Evolutionary conservation across 2,329 filamentous ascomycete genomes (phyloP).

Genomic region (Cercospora canescens): DNA sequence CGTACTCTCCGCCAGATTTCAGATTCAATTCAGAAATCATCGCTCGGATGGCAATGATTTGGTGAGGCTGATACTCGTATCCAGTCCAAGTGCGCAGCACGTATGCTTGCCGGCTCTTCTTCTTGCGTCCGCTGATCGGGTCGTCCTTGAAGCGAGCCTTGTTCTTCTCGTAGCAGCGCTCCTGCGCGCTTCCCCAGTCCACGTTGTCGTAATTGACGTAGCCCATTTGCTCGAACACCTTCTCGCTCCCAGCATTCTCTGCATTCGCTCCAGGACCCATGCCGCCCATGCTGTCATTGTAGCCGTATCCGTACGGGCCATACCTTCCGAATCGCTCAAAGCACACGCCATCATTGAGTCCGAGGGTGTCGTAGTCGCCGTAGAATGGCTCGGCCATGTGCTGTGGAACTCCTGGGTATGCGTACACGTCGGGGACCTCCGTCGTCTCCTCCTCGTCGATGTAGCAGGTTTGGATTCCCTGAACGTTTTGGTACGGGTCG

Average conservation of each 20-base stretch:
- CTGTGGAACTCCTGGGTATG: slow-evolving; percentile 58
- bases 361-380: slow-evolving; percentile 50
- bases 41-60: slow-evolving; percentile 77
- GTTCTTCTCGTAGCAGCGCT: slow-evolving; percentile 52
- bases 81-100: slow-evolving; percentile 83
- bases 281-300: slow-evolving; percentile 46
- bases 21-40: slow-evolving; percentile 81
- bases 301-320: slow-evolving; percentile 53
- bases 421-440: slow-evolving; percentile 62
- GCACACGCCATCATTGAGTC: slow-evolving; percentile 50
- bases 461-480: slow-evolving; percentile 61
- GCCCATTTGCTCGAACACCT: slow-evolving; percentile 49
- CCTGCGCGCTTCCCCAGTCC: slow-evolving; percentile 51
- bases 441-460: slow-evolving; percentile 61
- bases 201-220: slow-evolving; percentile 50
- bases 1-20: slow-evolving; percentile 81
- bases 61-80: slow-evolving; percentile 74
- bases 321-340: slow-evolving; percentile 54
- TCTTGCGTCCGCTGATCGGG: slow-evolving; percentile 37
- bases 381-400: slow-evolving; percentile 51
- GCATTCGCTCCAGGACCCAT: slow-evolving; percentile 46
- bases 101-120: slow-evolving; percentile 68
- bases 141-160: slow-evolving; percentile 44
- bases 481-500: slow-evolving; percentile 51
- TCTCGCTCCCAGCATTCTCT: slow-evolving; percentile 46